Conservation (phyloP, 2,329 filamentous ascomycete species). For the Metarhizium rileyi region DNA sequence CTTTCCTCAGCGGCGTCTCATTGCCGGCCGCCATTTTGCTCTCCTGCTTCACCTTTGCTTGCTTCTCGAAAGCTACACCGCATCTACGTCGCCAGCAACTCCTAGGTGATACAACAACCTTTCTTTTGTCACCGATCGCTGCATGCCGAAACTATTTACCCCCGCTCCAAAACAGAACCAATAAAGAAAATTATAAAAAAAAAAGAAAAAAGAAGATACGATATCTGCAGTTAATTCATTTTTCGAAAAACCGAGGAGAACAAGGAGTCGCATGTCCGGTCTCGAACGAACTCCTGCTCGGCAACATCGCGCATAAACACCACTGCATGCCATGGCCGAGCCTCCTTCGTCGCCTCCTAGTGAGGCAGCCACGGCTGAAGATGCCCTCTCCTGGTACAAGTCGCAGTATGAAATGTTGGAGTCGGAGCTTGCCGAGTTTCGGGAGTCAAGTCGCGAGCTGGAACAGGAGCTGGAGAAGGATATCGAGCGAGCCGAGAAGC, state of each 20-base stretch:
- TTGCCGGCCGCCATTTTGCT: not conserved
- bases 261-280: not conserved
- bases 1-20: not conserved
- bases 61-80: not conserved
- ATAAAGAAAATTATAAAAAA: not conserved
- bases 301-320: not conserved
- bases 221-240: not conserved
- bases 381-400: constrained; percentile 91
- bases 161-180: not conserved
- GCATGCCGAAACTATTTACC: not conserved
- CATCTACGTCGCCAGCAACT: not conserved
- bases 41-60: not conserved
- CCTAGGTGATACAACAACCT: constrained; percentile 1
- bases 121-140: constrained; percentile 4
- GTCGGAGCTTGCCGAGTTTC: constrained; percentile 84
- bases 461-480: constrained; percentile 94
- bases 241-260: not conserved
- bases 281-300: not conserved
- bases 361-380: constrained; percentile 49
- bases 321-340: constrained; percentile 38
- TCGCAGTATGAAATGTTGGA: constrained; percentile 89
- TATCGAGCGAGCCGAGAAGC: constrained; percentile 88
- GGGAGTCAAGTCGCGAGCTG: constrained; percentile 85
- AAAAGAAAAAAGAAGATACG: not conserved
- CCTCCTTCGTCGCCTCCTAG: constrained; percentile 53